Base-by-base conservation (phyloP, 176 grass and related monocot genomes). In the Stipa capillata region DNA sequence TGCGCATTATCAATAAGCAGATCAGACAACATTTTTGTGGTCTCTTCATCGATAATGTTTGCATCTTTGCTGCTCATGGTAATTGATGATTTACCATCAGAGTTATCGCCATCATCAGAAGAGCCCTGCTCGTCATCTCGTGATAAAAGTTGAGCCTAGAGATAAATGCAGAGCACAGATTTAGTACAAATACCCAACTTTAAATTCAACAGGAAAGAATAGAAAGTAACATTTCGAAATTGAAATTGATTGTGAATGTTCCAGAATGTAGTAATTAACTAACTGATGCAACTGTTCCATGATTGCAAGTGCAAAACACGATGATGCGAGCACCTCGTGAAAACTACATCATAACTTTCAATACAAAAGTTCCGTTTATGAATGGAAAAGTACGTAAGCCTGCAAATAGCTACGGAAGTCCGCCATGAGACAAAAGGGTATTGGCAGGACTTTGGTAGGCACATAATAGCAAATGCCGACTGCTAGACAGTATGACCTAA, bases 1-100 rank as follows among this genome's bases (percentile, higher is more conserved):
- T 89, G 89, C 12, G 92, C 90, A 59, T 96, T 99, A 45, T 99
- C 92, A 58, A 93, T 90, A 53, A 99, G 89, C 28, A 99, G 85
- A 84, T 99, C 97, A 0, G 90, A 91, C 23, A 99, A 21, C 65
- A 92, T 82, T 87, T 93, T 93, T 6, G 75, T 84, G 39, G 86
- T 91, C 48, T 89, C 90, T 57, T 95, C 92, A 16, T 93, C 75
- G 28, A 71, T 82, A 24, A 21, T 29, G 61, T 53, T 74, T 57
- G 79, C 31, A 60, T 80, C 87, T 80, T 87, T 81, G 2, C 77
- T 91, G 73, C 80, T 60, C 44, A 54, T 86, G 39, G 72, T 54
- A 73, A 79, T 53, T 85, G 61, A 82, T 9, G 80, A 88, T 92
- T 72, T 86, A 58, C 75, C 83, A 48, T 81, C 87, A 56, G 76